A percentile compares a stretch with the other conserved stretches of the same genome.
phyloP scores from a whole-genome alignment of 139 green algal species.

The Pseudopediastrum boryanum region DNA sequence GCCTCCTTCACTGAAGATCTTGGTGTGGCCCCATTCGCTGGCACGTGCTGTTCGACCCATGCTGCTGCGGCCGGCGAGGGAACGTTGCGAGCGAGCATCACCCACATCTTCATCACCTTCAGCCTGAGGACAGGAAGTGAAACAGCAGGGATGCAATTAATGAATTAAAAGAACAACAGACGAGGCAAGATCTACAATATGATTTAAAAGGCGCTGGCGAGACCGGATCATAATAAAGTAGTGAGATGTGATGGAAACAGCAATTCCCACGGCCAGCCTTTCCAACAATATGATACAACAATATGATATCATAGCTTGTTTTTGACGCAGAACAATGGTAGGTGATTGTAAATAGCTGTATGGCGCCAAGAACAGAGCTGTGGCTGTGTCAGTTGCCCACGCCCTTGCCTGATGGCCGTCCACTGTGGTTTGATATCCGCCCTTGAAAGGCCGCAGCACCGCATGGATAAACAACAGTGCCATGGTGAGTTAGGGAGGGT shows the following conservation, averaged over 20 bases:
- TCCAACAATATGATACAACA: too few species aligned
- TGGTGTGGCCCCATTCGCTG: conserved; percentile 75
- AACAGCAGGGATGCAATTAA: too few species aligned
- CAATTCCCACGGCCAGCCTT: too few species aligned
- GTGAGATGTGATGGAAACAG: too few species aligned
- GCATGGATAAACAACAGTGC: neutral
- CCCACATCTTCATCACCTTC: conserved; percentile 25
- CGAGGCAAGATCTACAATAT: too few species aligned
- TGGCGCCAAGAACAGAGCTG: neutral
- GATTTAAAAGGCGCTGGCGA: too few species aligned
- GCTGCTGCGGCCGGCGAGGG: conserved; percentile 10
- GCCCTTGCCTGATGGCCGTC: conserved; percentile 3
- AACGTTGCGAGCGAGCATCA: conserved; percentile 40
- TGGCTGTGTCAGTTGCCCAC: neutral
- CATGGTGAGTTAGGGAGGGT: conserved; percentile 2
- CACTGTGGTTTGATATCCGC: neutral
- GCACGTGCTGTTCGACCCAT: conserved; percentile 61
- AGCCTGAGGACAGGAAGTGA: too few species aligned
- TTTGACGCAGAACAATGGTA: too few species aligned
- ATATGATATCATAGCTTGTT: too few species aligned
- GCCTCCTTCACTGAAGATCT: conserved; percentile 82
- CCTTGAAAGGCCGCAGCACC: neutral
- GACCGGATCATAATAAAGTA: too few species aligned
- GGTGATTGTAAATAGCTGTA: neutral
- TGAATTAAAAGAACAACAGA: too few species aligned